Percentiles rank a stretch among this genome's conserved stretches.
Conservation (phyloP, 495 filamentous ascomycete species). For the Cercophora samala region DNA sequence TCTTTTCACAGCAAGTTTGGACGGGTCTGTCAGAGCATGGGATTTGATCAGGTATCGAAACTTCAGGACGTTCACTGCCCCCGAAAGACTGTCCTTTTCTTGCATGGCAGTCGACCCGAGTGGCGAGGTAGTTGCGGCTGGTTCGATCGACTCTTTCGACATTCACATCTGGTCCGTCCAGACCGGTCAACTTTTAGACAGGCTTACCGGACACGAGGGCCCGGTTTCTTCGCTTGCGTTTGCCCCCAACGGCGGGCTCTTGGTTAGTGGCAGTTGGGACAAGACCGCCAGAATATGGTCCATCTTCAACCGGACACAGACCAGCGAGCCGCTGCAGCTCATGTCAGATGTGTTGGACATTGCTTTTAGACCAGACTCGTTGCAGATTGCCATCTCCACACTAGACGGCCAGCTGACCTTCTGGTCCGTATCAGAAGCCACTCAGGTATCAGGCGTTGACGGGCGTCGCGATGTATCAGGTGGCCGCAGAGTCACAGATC, state of each 20-base stretch:
- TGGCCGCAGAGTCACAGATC: conserved; percentile 80
- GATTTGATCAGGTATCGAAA: conserved; percentile 95
- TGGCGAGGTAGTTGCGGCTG: conserved; percentile 92
- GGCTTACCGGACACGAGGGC: conserved; percentile 87
- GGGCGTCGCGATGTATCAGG: conserved; percentile 90
- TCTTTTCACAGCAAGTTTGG: conserved; percentile 88
- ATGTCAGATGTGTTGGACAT: conserved; percentile 86
- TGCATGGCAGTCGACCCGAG: conserved; percentile 94
- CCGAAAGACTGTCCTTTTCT: conserved; percentile 85
- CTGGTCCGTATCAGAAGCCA: conserved; percentile 85
- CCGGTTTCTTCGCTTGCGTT: conserved; percentile 86
- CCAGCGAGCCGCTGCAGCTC: conserved; percentile 86
- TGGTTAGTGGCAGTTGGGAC: conserved; percentile 94
- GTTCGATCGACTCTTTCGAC: conserved; percentile 92
- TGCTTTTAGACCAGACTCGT: conserved; percentile 83
- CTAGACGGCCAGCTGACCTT: conserved; percentile 92
- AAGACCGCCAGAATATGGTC: conserved; percentile 92
- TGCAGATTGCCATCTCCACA: conserved; percentile 86
- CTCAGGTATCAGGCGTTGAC: conserved; percentile 77
- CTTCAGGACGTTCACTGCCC: conserved; percentile 93
- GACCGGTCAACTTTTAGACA: conserved; percentile 90
- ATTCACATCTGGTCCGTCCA: conserved; percentile 98
- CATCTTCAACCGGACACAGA: conserved; percentile 89
- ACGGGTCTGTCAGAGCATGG: conserved; percentile 93
- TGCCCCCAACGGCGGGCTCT: conserved; percentile 72